These are phyloP conservation scores for Scenedesmus sp. DNA, from an alignment of 163 green algal genomes.

Conservation along the genomic window DNA sequence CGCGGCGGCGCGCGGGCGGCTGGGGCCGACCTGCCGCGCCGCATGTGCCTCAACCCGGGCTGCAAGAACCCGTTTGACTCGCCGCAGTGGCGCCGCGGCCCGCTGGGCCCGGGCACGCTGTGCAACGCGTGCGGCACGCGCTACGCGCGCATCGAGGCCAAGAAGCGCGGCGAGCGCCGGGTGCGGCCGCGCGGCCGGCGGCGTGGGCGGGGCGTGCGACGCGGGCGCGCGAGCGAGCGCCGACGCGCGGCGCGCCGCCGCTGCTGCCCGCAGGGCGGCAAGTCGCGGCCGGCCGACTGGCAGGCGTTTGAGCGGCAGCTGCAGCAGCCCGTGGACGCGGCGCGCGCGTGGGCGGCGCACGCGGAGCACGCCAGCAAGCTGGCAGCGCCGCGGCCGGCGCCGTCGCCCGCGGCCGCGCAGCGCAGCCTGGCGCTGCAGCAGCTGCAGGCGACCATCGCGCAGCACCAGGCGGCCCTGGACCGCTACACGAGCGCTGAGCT, in stretches of 20 bases:
- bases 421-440: too few species aligned
- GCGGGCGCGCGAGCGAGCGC: too few species aligned
- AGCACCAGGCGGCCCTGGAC: too few species aligned
- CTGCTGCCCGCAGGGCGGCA: conserved; percentile 8
- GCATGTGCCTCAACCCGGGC: conserved; percentile 24
- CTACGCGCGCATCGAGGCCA: conserved; percentile 54
- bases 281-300: conserved; percentile 18
- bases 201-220: too few species aligned
- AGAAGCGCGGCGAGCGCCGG: conserved; percentile 29
- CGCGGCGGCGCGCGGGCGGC: too few species aligned
- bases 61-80: conserved; percentile 51
- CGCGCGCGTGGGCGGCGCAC: conserved; percentile 7
- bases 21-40: neutral
- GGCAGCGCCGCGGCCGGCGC: too few species aligned
- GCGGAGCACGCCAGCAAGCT: too few species aligned
- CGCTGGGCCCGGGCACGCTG: conserved; percentile 85
- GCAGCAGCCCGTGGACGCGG: neutral
- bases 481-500: too few species aligned
- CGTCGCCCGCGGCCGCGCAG: too few species aligned
- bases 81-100: conserved; percentile 90
- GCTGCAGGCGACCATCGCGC: too few species aligned
- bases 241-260: too few species aligned
- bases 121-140: conserved; percentile 95
- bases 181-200: neutral
- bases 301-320: conserved; percentile 27